Evolutionary conservation across 192 early-diverging fungal genomes (phyloP).

Genomic region (Coemansia sp.): DNA sequence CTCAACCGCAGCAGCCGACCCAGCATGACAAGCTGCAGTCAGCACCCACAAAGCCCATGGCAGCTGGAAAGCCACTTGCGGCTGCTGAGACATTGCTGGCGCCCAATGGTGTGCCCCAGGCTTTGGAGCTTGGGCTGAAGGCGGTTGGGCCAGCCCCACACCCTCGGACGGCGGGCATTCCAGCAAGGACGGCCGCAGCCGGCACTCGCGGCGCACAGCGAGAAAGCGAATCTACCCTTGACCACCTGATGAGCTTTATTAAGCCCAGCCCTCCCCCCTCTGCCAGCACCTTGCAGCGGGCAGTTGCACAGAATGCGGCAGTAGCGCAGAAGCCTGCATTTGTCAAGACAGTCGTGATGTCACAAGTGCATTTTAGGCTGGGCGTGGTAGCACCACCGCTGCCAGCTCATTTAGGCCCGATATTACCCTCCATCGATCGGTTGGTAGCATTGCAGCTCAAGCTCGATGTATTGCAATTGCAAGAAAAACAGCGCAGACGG

Average conservation of each 20-base stretch:
- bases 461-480: conserved; percentile 4
- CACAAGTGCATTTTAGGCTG: conserved; percentile 22
- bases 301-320: not conserved
- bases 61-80: not conserved
- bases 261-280: conserved; percentile 23
- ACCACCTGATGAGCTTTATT: conserved; percentile 39
- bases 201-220: not conserved
- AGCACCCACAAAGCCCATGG: not conserved
- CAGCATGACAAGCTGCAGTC: not conserved
- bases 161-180: not conserved
- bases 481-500: not conserved
- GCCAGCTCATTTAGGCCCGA: conserved; percentile 16
- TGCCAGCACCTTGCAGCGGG: conserved; percentile 6
- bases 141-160: not conserved
- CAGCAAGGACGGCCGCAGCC: conserved; percentile 2
- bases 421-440: conserved; percentile 13
- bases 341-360: conserved; percentile 30
- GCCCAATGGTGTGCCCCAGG: not conserved
- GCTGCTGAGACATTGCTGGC: not conserved
- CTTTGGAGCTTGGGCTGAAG: not conserved
- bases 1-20: not conserved
- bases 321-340: conserved; percentile 4
- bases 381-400: conserved; percentile 11
- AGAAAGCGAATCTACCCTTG: conserved; percentile 29
- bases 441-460: conserved; percentile 6